Evolutionary conservation across 495 filamentous ascomycete species (phyloP), one percentile per base, ranked within the genome.

Genomic region (Neurospora pannonica): DNA sequence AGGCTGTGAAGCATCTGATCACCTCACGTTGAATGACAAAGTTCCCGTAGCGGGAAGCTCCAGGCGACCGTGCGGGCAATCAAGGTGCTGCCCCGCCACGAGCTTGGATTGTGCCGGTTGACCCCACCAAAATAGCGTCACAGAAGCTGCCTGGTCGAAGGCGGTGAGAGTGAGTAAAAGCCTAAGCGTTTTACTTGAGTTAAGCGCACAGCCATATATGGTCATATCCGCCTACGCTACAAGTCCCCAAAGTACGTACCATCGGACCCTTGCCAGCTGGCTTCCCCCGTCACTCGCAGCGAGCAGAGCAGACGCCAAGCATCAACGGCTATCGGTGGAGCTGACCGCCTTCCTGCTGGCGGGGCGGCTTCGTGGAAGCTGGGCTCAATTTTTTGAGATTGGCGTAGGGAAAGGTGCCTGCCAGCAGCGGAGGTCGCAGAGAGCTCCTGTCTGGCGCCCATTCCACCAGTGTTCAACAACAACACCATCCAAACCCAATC

Each of bases 341-440:
- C 54, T 67, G 54, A 67, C 54, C 54, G 54, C 54, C 54, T 67
- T 67, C 13, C 54, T 67, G 28, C 28, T 67, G 54, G 54, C 46
- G 38, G 74, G 73, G 75, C 75, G 75, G 73, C 15, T 67, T 67
- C 54, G 54, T 67, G 28, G 28, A 67, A 67, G 54, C 54, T 67
- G 54, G 73, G 76, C 75, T 79, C 75, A 81, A 72, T 80, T 80
- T 81, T 81, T 80, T 78, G 80, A 76, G 73, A 71, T 79, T 77
- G 74, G 74, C 71, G 77, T 70, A 74, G 74, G 46, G 72, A 78
- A 39, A 76, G 76, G 73, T 76, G 79, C 75, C 74, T 72, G 75
- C 76, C 72, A 72, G 75, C 74, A 70, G 74, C 72, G 54, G 72
- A 81, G 74, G 54, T 67, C 28, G 28, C 54, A 67, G 31, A 67